Conservation (phyloP, 2,329 filamentous ascomycete genomes). For the Diaporthe destruens region DNA sequence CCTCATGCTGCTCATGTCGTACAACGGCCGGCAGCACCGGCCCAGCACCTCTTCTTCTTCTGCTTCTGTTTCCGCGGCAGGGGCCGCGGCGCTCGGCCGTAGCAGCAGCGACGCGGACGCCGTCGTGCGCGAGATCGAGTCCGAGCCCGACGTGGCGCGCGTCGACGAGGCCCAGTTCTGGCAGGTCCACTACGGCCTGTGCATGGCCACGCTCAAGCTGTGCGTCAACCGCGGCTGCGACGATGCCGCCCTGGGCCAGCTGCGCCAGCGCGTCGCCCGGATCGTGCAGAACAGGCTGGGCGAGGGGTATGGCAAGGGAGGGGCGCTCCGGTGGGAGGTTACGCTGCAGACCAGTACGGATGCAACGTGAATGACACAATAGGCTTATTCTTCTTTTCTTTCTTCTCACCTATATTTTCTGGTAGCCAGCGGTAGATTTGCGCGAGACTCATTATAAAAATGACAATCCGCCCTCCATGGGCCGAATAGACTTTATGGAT, state of each 20-base stretch:
- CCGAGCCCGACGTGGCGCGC: constrained; percentile 78
- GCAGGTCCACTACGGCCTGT: constrained; percentile 98
- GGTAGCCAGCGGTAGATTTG: constrained; percentile 15
- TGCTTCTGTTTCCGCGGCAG: constrained; percentile 22
- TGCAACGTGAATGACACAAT: constrained; percentile 38
- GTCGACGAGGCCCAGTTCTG: constrained; percentile 96
- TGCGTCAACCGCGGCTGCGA: constrained; percentile 74
- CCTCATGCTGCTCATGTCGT: constrained; percentile 96
- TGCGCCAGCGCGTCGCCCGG: constrained; percentile 81
- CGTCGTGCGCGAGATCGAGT: constrained; percentile 87
- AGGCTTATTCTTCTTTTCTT: background rate
- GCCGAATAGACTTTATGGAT: background rate
- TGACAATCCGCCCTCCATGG: background rate
- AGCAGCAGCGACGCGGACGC: constrained; percentile 64
- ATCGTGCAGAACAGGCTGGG: constrained; percentile 88
- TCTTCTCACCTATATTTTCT: background rate
- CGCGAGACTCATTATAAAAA: constrained; percentile 5
- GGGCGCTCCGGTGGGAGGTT: constrained; percentile 90
- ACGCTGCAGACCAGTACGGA: constrained; percentile 79
- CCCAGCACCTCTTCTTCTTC: constrained; percentile 25
- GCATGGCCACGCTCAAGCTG: constrained; percentile 93
- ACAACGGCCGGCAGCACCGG: constrained; percentile 59
- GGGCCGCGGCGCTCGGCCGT: constrained; percentile 31
- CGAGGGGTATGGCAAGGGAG: constrained; percentile 85
- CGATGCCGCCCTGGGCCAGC: constrained; percentile 77